These are phyloP conservation scores for Hypocreales sp. DNA, from an alignment of 2,329 filamentous ascomycete species.

Conservation along the genomic window DNA sequence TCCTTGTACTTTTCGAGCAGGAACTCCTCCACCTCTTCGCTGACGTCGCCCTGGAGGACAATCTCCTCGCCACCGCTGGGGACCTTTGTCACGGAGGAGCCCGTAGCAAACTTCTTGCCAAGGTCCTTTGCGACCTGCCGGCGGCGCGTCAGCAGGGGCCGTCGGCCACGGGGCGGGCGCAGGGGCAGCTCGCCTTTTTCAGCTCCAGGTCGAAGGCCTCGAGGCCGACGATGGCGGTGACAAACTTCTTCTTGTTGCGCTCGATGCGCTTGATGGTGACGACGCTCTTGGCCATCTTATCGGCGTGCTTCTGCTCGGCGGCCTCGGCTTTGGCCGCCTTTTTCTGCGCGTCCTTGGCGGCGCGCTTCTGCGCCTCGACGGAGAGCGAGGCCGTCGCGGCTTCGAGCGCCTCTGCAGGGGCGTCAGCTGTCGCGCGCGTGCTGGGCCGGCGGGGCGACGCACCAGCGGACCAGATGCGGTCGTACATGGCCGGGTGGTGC, in stretches of 20 bases:
- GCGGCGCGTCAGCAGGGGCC: not conserved
- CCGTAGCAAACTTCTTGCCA: slow-evolving; percentile 97
- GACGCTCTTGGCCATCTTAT: slow-evolving; percentile 68
- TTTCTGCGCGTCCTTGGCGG: slow-evolving; percentile 90
- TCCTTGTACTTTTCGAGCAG: slow-evolving; percentile 76
- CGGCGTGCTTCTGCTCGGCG: slow-evolving; percentile 67
- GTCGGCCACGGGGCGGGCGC: not conserved
- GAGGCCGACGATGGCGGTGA: slow-evolving; percentile 81
- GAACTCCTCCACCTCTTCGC: slow-evolving; percentile 87
- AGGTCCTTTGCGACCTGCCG: slow-evolving; percentile 70
- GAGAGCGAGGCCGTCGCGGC: slow-evolving; percentile 76
- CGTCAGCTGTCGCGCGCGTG: not conserved
- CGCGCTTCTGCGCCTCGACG: slow-evolving; percentile 83
- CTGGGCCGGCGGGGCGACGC: slow-evolving; percentile 10
- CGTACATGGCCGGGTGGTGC: slow-evolving; percentile 58
- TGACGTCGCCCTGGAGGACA: slow-evolving; percentile 92
- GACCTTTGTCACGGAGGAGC: slow-evolving; percentile 79
- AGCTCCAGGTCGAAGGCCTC: slow-evolving; percentile 84
- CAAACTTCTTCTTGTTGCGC: slow-evolving; percentile 94
- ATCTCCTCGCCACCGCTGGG: slow-evolving; percentile 85
- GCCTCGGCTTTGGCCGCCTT: slow-evolving; percentile 91
- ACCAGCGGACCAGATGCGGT: slow-evolving; percentile 77
- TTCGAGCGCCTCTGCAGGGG: slow-evolving; percentile 53
- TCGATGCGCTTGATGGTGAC: slow-evolving; percentile 93
- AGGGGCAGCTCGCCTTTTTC: slow-evolving; percentile 49